A percentile compares a stretch with the other conserved stretches of the same genome.
phyloP scores from a whole-genome alignment of 2,329 filamentous ascomycete species.

The Cucurbitaria berberidis region DNA sequence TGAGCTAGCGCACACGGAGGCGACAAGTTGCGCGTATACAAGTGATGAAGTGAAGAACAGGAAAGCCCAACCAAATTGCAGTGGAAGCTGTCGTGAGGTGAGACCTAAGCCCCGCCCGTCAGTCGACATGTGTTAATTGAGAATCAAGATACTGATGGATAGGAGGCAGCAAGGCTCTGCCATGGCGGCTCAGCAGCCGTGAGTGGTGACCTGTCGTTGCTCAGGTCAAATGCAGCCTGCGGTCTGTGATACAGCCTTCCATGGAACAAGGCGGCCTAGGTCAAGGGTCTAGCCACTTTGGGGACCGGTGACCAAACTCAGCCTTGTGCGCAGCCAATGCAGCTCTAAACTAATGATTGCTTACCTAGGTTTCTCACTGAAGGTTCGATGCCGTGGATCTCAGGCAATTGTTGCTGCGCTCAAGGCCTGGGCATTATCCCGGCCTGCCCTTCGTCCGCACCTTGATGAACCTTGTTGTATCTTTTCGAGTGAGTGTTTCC shows the following conservation, averaged over 20 bases:
- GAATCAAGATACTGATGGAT: neutral
- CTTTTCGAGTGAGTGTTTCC: neutral
- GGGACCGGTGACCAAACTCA: slow-evolving; percentile 14
- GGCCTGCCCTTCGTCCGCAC: neutral
- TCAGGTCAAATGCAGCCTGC: slow-evolving; percentile 2
- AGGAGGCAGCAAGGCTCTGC: slow-evolving; percentile 3
- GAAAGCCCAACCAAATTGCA: neutral
- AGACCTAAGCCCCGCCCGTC: neutral
- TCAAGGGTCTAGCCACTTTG: slow-evolving; percentile 6
- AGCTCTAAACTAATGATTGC: neutral
- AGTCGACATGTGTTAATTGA: neutral
- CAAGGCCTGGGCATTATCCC: neutral
- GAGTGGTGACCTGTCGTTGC: neutral
- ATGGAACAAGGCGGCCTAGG: neutral
- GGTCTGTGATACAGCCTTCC: neutral
- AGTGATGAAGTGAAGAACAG: neutral
- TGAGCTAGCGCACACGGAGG: neutral
- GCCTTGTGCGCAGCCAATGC: slow-evolving; percentile 10
- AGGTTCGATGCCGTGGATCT: neutral
- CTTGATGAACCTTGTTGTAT: neutral
- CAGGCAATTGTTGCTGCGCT: neutral
- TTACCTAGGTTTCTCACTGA: neutral
- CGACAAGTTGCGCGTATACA: neutral
- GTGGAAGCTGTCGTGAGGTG: neutral
- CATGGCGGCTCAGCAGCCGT: neutral